Evolutionary conservation across 805 yeast genomes (phyloP).

Genomic region (Metschnikowia orientalis): DNA sequence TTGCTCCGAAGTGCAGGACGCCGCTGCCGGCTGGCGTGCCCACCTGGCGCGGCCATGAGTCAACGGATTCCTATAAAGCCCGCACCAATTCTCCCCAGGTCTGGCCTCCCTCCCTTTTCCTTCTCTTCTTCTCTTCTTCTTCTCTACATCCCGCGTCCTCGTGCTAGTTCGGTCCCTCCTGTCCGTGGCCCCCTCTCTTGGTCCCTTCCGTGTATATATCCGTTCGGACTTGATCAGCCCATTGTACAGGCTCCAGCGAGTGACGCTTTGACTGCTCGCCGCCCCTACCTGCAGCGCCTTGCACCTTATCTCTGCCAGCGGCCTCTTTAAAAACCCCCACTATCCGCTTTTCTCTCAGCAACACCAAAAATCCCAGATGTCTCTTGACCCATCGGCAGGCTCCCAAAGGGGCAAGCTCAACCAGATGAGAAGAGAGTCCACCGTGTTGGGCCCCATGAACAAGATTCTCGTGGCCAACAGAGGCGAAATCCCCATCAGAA

Average conservation of each 20-base stretch:
- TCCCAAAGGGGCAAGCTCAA: conserved; percentile 23
- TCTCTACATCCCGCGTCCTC: not conserved
- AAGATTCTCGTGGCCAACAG: conserved; percentile 78
- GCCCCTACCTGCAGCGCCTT: conserved; percentile 3
- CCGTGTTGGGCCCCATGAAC: conserved; percentile 43
- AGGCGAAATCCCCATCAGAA: conserved; percentile 83
- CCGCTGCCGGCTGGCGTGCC: not conserved
- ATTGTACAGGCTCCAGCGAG: conserved; percentile 3
- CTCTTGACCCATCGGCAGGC: conserved; percentile 1
- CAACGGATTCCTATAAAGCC: conserved; percentile 1
- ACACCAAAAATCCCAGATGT: conserved; percentile 1
- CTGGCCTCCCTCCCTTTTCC: too few species aligned
- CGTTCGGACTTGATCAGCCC: conserved; percentile 1
- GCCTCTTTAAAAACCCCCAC: conserved; percentile 3
- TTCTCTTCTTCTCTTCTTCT: not conserved
- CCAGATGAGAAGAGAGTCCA: conserved; percentile 40
- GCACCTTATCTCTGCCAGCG: conserved; percentile 2
- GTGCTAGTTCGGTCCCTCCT: too few species aligned
- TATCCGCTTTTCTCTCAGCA: not conserved
- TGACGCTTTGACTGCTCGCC: not conserved
- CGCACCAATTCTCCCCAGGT: not conserved
- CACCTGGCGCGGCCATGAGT: not conserved
- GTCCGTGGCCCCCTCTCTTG: too few species aligned
- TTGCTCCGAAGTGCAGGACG: conserved; percentile 5
- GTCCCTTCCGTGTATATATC: too few species aligned